Conservation (phyloP, 805 yeast genomes). For the Pichia nakasei region DNA sequence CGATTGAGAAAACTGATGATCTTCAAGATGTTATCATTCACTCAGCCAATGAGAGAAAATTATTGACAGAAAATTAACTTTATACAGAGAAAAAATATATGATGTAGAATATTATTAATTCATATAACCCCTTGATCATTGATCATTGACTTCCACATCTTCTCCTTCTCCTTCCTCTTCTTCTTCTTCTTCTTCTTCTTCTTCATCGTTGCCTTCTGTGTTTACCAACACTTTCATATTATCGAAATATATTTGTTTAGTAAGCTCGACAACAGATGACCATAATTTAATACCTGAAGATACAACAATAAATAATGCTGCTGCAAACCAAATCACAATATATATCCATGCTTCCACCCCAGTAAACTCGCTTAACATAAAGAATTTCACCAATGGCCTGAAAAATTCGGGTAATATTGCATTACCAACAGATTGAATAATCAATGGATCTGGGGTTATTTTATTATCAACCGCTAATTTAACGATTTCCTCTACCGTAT, state of each 20-base stretch:
- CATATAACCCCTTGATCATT: too few species aligned
- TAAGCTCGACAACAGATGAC: background rate
- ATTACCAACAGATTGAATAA: background rate
- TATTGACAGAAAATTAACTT: background rate
- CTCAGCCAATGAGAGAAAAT: background rate
- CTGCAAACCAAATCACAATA: background rate
- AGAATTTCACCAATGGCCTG: background rate
- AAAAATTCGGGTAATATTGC: background rate
- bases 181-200: slow-evolving; percentile 6
- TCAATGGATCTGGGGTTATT: background rate
- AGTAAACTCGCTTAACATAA: background rate
- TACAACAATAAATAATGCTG: background rate
- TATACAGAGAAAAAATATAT: background rate
- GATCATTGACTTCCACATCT: too few species aligned
- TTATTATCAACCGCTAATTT: background rate
- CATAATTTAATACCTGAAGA: background rate
- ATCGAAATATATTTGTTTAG: slow-evolving; percentile 3
- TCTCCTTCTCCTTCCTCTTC: background rate
- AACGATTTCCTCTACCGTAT: background rate
- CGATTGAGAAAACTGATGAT: slow-evolving; percentile 39
- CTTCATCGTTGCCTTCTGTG: slow-evolving; percentile 9
- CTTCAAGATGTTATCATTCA: slow-evolving; percentile 15
- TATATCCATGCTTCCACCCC: slow-evolving; percentile 1
- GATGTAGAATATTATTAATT: too few species aligned
- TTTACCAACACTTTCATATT: slow-evolving; percentile 6